Conservation (phyloP, 2,329 filamentous ascomycete genomes). For the Bimuria novae-zelandiae region DNA sequence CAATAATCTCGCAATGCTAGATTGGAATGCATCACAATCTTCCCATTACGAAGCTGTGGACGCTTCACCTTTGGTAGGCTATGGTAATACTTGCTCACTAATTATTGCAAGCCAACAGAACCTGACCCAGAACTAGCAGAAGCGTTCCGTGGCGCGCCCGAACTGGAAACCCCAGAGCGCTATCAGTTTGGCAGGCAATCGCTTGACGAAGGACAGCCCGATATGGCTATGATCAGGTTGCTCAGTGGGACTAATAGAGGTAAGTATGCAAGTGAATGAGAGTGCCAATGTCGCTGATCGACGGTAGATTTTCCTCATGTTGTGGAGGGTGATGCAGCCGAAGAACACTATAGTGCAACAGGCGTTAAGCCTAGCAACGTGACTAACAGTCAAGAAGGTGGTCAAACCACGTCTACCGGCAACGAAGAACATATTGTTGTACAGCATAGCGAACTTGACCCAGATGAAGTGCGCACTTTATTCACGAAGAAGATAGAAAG, state of each 20-base stretch:
- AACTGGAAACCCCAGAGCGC: not conserved
- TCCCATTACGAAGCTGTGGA: slow-evolving; percentile 5
- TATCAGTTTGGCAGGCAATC: slow-evolving; percentile 13
- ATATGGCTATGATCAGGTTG: not conserved
- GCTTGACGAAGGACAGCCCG: not conserved
- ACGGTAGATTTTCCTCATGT: too few species aligned
- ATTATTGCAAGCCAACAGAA: slow-evolving; percentile 18
- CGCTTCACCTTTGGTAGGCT: slow-evolving; percentile 12
- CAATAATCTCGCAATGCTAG: slow-evolving; percentile 5
- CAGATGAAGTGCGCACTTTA: too few species aligned
- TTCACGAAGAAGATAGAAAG: too few species aligned
- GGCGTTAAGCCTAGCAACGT: too few species aligned
- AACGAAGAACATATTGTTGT: too few species aligned
- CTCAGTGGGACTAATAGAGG: not conserved
- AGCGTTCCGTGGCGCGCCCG: too few species aligned
- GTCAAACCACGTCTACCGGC: too few species aligned
- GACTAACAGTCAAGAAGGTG: too few species aligned
- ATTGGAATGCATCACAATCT: slow-evolving; percentile 10
- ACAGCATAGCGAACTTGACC: too few species aligned
- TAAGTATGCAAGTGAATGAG: slow-evolving; percentile 2
- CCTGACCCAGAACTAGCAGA: slow-evolving; percentile 5
- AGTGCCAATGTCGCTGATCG: too few species aligned
- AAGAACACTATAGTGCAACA: too few species aligned
- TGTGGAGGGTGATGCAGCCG: too few species aligned
- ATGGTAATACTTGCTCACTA: slow-evolving; percentile 15